Base-by-base conservation (phyloP, 192 early-diverging fungal species). In the Backusella mclennaniae region DNA sequence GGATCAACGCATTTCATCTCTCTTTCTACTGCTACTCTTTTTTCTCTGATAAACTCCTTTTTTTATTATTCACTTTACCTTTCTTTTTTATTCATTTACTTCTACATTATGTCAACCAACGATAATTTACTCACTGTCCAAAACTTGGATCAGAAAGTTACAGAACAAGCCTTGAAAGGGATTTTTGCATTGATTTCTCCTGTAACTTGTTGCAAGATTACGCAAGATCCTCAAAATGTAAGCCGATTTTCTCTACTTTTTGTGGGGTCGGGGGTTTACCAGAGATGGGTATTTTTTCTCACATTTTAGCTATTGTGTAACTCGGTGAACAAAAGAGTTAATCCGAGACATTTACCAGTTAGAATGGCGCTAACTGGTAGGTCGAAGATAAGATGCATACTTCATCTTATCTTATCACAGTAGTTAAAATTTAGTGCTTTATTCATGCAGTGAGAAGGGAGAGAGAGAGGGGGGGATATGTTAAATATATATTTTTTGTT, bases 171-270 rank as follows among this genome's bases (percentile, higher is more conserved):
- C 11, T 69, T 69, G 21, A 5, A 69, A 21, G 35, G 68, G 14
- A 69, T 69, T n/a, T 69, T 69, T 38, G 35, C 35, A 23, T 69
- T 69, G 21, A 69, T 69, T 21, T 69, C 68, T 69, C 21, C 68
- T 41, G 35, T 69, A 35, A 69, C 19, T 41, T 14, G 8, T 69
- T 35, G 35, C 35, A 69, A 63, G 23, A 29, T 63, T 11, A 63
- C 26, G 26, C 56, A 9, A 38, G 35, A 69, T 12, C 9, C 56
- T 39, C 19, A 69, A 69, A 36, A 41, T 12, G 68, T 69, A 69
- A 69, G 68, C 26, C 23, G n/a, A 63, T 29, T 63, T 26, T 63
- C 26, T 63, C 23, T 69, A n/a, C 21, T 23, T 63, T 63, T 26
- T 63, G 56, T 63, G 56, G 56, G 56, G 56, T 63, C 56, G 56